phyloP scores from a whole-genome alignment of 768 basidiomycete species.

The Pholiota conissans region DNA sequence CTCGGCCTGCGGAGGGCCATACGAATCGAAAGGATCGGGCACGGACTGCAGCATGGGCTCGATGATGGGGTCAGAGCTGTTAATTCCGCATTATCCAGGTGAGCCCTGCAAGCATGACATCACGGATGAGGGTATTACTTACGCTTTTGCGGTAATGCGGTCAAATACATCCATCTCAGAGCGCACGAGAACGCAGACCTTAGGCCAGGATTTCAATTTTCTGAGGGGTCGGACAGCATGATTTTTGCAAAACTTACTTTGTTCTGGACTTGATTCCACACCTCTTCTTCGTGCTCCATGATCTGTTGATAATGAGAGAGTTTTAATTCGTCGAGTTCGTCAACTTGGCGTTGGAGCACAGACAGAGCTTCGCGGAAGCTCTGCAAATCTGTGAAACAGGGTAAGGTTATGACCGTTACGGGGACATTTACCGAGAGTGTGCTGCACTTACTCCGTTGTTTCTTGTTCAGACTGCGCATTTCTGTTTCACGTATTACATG shows the following conservation, averaged over 20 bases:
- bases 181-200: conserved; percentile 82
- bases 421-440: background rate
- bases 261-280: conserved; percentile 90
- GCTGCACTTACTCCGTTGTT: conserved; percentile 70
- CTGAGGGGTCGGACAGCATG: background rate
- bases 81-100: conserved; percentile 6
- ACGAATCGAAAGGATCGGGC: conserved; percentile 92
- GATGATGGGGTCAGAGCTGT: conserved; percentile 82
- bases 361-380: conserved; percentile 82
- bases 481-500: conserved; percentile 84
- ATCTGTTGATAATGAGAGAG: conserved; percentile 85
- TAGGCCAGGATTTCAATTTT: background rate
- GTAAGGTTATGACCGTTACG: background rate
- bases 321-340: conserved; percentile 88
- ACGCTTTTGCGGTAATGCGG: conserved; percentile 84
- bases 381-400: conserved; percentile 66
- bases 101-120: conserved; percentile 15
- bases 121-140: conserved; percentile 32
- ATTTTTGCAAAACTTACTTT: conserved; percentile 53
- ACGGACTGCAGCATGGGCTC: conserved; percentile 89
- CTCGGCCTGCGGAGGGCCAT: conserved; percentile 84
- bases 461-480: conserved; percentile 78
- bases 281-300: conserved; percentile 89
- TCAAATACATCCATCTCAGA: conserved; percentile 94
- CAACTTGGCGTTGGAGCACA: conserved; percentile 84